These are phyloP conservation scores for Nakazawaea molendinolei DNA, from an alignment of 805 yeast genomes.

Conservation along the genomic window DNA sequence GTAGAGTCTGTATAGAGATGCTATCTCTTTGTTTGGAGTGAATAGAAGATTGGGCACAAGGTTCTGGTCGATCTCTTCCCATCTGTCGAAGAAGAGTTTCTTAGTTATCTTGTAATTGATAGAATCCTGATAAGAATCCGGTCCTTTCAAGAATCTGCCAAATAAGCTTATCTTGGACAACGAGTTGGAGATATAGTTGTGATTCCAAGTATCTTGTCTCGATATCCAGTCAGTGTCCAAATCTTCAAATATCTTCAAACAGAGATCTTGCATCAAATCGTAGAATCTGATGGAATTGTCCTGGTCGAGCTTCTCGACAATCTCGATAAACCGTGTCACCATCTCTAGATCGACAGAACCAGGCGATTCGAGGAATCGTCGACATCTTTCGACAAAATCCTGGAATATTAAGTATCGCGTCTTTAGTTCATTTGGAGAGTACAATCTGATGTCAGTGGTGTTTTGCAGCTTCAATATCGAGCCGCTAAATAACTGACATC, in stretches of 20 bases:
- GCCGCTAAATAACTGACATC: conserved; percentile 1
- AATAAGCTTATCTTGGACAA: not conserved
- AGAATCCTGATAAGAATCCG: conserved; percentile 16
- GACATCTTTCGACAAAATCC: not conserved
- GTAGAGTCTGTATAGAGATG: conserved; percentile 12
- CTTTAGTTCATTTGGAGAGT: conserved; percentile 8
- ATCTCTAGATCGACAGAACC: not conserved
- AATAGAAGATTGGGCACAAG: conserved; percentile 20
- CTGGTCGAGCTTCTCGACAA: conserved; percentile 13
- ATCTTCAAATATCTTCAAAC: conserved; percentile 16
- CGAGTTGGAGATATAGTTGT: not conserved
- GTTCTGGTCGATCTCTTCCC: conserved; percentile 17
- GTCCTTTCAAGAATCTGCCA: conserved; percentile 1
- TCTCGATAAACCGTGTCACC: not conserved
- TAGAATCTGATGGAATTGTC: conserved; percentile 13
- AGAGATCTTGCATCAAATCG: conserved; percentile 15
- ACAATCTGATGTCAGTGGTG: not conserved
- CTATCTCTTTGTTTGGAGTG: conserved; percentile 14
- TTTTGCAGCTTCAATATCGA: not conserved
- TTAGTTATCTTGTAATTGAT: conserved; percentile 23
- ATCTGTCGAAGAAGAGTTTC: conserved; percentile 25
- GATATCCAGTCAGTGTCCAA: conserved; percentile 14
- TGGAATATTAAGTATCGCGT: conserved; percentile 5
- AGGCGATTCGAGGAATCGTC: not conserved
- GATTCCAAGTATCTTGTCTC: not conserved